Evolutionary conservation across 495 filamentous ascomycete genomes (phyloP), one percentile per base, ranked within the genome.

Genomic region (Aspergillus ostianus): DNA sequence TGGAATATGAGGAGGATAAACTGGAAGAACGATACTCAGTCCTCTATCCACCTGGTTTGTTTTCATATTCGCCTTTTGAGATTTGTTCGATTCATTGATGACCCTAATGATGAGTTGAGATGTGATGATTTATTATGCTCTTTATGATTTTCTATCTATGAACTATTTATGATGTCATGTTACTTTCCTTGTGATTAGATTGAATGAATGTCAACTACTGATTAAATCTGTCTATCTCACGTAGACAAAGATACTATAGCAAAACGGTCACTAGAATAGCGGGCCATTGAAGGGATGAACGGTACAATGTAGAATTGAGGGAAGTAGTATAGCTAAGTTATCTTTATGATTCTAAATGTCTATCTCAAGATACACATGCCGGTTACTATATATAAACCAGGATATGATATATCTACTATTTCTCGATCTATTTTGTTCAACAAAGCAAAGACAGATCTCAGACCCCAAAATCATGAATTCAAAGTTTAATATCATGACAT

Each of bases 91-190:
- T 32, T 32, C 3, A 32, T 41, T 41, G 36, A 41, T 41, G 9
- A 15, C 36, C 10, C 2, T 13, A 41, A 15, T 41, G 4, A 41
- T 41, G 36, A 41, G 15, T 17, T 41, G 10, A 15, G 36, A 41
- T 15, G 10, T 41, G 9, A 41, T 15, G 36, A 41, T 41, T 17
- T 41, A 12, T 4, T 41, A 23, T 51, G 48, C 29, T 53, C 32
- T 30, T 53, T 53, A 13, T 17, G 18, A 19, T 23, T 48, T 9
- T 9, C 10, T 49, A 53, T 50, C 4, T n/a, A 60, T 61, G 54
- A 6, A 29, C 19, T 20, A 30, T 52, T 36, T 54, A n/a, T 17
- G 7, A 29, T 36, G n/a, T 29, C 47, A 54, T 46, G 21, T 30
- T 48, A 9, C 3, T 48, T 53, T 47, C 4, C 7, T 41, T 36